A percentile compares a stretch with the other conserved stretches of the same genome.
phyloP scores from a whole-genome alignment of 2,329 filamentous ascomycete genomes.

The Colletotrichum lini region DNA sequence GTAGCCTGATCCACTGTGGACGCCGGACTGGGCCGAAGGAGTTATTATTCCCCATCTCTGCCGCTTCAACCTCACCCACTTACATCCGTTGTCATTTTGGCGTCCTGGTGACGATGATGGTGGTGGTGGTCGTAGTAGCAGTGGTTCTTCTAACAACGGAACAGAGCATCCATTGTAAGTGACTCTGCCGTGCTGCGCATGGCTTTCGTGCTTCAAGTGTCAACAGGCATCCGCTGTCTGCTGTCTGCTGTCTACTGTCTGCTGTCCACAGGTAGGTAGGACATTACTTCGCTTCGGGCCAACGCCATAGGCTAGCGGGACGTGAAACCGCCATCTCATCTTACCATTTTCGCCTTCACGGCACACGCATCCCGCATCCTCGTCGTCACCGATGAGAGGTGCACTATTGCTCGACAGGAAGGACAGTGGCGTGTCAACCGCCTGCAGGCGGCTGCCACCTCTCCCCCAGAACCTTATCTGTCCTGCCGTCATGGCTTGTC shows the following conservation, averaged over 20 bases:
- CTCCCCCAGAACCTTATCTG: slow-evolving; percentile 18
- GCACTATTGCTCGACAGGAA: background rate
- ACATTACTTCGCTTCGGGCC: background rate
- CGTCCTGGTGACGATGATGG: background rate
- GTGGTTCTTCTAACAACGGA: too few relatives aligned
- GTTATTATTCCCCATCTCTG: background rate
- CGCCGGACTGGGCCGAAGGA: slow-evolving; percentile 30
- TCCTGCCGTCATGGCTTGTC: background rate
- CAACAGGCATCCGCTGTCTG: background rate
- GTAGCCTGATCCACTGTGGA: slow-evolving; percentile 27
- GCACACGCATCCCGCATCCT: slow-evolving; percentile 6
- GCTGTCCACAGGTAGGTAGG: background rate
- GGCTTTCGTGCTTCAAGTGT: background rate
- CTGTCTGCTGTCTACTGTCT: too few relatives aligned
- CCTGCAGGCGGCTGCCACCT: slow-evolving; percentile 12
- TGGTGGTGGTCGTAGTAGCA: background rate
- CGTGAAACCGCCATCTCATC: slow-evolving; percentile 38
- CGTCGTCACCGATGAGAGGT: slow-evolving; percentile 12
- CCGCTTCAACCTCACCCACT: slow-evolving; percentile 14
- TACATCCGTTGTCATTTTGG: background rate
- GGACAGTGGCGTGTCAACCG: background rate
- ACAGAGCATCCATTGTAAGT: background rate
- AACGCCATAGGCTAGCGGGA: slow-evolving; percentile 15
- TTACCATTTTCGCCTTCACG: slow-evolving; percentile 12
- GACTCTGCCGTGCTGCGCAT: background rate